phyloP scores from a whole-genome alignment of 129 eudicot species.

The Apium graveolens region DNA sequence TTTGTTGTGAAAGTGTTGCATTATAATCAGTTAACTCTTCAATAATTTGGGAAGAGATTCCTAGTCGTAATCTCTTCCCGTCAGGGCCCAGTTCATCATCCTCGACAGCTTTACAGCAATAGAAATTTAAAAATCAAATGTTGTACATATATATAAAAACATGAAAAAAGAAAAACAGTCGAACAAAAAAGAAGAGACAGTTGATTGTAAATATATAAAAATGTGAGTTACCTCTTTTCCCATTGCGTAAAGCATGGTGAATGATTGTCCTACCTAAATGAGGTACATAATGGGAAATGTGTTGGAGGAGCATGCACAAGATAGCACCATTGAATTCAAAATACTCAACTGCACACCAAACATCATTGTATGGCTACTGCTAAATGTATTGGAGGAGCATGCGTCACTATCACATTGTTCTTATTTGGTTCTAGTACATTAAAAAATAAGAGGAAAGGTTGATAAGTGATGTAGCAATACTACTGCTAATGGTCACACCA shows the following conservation, averaged over 20 bases:
- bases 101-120: too few species aligned
- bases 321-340: conserved; percentile 76
- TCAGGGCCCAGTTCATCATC: too few species aligned
- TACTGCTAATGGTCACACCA: not conserved
- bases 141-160: not conserved
- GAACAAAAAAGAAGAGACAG: not conserved
- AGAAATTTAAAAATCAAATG: too few species aligned
- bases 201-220: not conserved
- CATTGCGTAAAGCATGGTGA: conserved; percentile 87
- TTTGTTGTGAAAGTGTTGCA: conserved; percentile 81
- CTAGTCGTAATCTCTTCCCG: conserved; percentile 62
- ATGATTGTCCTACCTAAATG: conserved; percentile 70
- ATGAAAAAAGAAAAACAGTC: not conserved
- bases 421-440: not conserved
- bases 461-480: too few species aligned
- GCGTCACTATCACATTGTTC: not conserved
- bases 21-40: conserved; percentile 83
- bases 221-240: conserved; percentile 71
- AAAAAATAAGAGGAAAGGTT: too few species aligned
- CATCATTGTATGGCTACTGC: conserved; percentile 62
- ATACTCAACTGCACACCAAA: conserved; percentile 95
- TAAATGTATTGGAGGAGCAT: conserved; percentile 35
- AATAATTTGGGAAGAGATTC: conserved; percentile 58
- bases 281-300: conserved; percentile 24
- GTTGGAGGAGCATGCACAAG: conserved; percentile 59